Evolutionary conservation across 1,284 basidiomycete genomes (phyloP).

Genomic region (Fomitopsis palustris): DNA sequence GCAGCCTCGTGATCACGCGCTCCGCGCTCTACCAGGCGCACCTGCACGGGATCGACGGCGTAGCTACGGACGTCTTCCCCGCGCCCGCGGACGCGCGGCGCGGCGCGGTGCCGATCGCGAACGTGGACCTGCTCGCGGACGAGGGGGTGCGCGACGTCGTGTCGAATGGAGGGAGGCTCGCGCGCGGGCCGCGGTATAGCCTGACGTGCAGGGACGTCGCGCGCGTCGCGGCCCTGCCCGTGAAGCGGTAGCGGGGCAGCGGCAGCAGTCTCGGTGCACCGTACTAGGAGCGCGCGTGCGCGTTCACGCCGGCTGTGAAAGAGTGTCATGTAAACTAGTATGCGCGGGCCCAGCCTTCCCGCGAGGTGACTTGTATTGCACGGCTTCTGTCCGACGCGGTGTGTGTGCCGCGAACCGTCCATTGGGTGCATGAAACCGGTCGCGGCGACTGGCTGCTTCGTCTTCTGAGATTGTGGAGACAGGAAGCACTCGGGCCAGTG

Average conservation of each 20-base stretch:
- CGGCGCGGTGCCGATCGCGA: constrained; percentile 42
- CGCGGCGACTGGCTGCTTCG: neutral
- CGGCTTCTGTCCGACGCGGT: neutral
- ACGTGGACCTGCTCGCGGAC: constrained; percentile 47
- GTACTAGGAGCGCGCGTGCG: no score
- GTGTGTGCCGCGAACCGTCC: neutral
- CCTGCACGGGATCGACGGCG: constrained; percentile 71
- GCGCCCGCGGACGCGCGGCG: constrained; percentile 11
- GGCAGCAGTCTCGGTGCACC: neutral
- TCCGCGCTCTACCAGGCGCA: constrained; percentile 63
- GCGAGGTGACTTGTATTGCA: no score
- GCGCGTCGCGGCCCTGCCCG: constrained; percentile 40
- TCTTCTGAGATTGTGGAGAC: neutral
- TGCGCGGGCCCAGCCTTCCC: no score
- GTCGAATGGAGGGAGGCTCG: constrained; percentile 44
- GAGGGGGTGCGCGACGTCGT: constrained; percentile 37
- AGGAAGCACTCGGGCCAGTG: no score
- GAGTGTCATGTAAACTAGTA: neutral
- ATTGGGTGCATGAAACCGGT: neutral
- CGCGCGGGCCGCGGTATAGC: constrained; percentile 68
- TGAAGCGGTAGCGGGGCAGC: constrained; percentile 7
- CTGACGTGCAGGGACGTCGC: constrained; percentile 86
- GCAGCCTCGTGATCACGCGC: constrained; percentile 79
- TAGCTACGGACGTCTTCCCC: constrained; percentile 44
- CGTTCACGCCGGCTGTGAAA: neutral